Base-by-base conservation (phyloP, 176 grass and related monocot genomes). In the Luzula sylvatica region DNA sequence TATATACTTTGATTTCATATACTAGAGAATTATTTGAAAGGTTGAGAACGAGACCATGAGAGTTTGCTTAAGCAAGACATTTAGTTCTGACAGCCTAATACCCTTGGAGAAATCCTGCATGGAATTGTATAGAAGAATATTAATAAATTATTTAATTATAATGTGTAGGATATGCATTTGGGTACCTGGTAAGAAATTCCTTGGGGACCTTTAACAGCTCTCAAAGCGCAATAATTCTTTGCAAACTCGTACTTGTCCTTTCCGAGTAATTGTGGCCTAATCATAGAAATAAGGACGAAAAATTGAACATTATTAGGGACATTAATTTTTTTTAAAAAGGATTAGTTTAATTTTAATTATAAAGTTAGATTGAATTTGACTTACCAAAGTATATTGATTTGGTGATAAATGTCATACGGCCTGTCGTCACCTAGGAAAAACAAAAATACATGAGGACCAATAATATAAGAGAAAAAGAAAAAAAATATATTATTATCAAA, bases 401-500 rank as follows among this genome's bases (percentile, higher is more conserved):
- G 89, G 73, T 95, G 89, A 77, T 75, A 95, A 70, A 95, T 88
- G 71, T 95, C 89, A 59, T 81, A 95, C 72, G 83, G 89, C 70
- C 89, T 95, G 68, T 73, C 38, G 75, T 82, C 80, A 85, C 76
- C 70, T 85, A 88, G 73, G 69, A 81, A 44, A 75, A 88, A 68
- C 66, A 15, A 77, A 57, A 75, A 46, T 54, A 53, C 75, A 72
- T 30, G 44, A 63, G 23, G 25, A 42, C 24, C 41, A 61, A 42
- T 5, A 61, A 16, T 44, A 45, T 11, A 28, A 15, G 41, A 46
- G 17, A 21, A 32, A 45, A 18, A 15, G 50, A 66, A 15, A 12
- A 3, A n/a, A 4, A 8, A 46, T 7, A 35, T 9, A 35, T 35
- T 35, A 35, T 7, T 35, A 32, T 32, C 22, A 26, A 47, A 35